Evolutionary conservation across 495 filamentous ascomycete genomes (phyloP).

Genomic region (Tuber brumale): DNA sequence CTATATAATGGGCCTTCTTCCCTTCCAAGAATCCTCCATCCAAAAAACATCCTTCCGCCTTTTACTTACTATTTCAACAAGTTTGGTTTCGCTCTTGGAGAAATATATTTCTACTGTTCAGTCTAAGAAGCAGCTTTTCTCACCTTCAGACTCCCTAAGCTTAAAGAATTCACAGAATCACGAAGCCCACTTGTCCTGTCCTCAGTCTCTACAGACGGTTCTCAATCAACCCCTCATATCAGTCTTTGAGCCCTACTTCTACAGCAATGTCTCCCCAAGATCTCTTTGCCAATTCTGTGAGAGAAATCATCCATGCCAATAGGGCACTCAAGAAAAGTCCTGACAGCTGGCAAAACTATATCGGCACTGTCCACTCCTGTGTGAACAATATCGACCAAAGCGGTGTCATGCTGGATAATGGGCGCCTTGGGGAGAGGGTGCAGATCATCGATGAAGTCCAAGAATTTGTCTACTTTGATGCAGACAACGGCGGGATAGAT

Average conservation of each 20-base stretch:
- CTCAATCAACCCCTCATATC: neutral
- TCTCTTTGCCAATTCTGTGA: slow-evolving; percentile 28
- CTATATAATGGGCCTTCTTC: neutral
- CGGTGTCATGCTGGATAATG: slow-evolving; percentile 43
- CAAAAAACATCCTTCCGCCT: neutral
- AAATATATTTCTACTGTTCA: neutral
- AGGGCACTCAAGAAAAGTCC: slow-evolving; percentile 29
- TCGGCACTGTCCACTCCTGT: slow-evolving; percentile 42
- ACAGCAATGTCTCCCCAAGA: neutral
- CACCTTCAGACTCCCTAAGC: neutral
- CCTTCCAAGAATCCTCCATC: neutral
- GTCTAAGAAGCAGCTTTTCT: neutral
- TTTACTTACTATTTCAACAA: neutral
- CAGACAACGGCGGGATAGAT: slow-evolving; percentile 46
- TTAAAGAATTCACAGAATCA: neutral
- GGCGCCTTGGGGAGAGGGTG: slow-evolving; percentile 44
- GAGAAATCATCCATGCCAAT: slow-evolving; percentile 27
- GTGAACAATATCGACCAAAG: slow-evolving; percentile 43
- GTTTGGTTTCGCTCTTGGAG: neutral
- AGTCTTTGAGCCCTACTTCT: neutral
- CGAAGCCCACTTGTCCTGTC: neutral
- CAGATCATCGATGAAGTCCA: slow-evolving; percentile 49
- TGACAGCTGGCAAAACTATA: slow-evolving; percentile 40
- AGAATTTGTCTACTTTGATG: slow-evolving; percentile 48
- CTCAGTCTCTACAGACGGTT: neutral